A percentile compares a stretch with the other conserved stretches of the same genome.
Conservation (phyloP, 2,329 filamentous ascomycete genomes). For the Macroventuria anomochaeta region DNA sequence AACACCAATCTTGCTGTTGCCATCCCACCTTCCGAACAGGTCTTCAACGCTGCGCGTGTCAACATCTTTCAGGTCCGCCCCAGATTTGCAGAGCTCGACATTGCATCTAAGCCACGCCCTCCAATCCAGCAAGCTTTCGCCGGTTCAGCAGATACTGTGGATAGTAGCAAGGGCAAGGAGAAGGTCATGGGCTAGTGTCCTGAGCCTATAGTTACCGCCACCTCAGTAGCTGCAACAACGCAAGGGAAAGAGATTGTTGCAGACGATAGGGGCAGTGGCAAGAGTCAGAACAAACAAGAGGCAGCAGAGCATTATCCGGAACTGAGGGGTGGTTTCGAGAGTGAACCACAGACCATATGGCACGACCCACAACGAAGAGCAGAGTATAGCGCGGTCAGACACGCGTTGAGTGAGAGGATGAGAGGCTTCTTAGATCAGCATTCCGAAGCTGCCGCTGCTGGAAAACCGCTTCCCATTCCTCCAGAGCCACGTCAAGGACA, state of each 20-base stretch:
- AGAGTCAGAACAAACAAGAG: not conserved
- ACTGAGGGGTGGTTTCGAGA: not conserved
- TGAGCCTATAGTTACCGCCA: not conserved
- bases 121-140: conserved; percentile 48
- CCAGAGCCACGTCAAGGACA: not conserved
- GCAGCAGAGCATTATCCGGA: not conserved
- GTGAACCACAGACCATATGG: not conserved
- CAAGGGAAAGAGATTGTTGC: not conserved
- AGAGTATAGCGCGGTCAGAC: not conserved
- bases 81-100: conserved; percentile 73
- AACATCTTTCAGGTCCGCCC: conserved; percentile 88
- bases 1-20: conserved; percentile 97
- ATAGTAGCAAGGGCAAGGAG: conserved; percentile 32
- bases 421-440: not conserved
- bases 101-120: conserved; percentile 48
- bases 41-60: conserved; percentile 87
- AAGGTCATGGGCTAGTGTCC: conserved; percentile 6
- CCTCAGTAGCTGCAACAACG: not conserved
- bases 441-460: not conserved
- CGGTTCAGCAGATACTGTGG: conserved; percentile 38
- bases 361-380: not conserved
- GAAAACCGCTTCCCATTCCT: not conserved
- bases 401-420: not conserved
- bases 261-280: not conserved
- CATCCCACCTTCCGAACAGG: conserved; percentile 86